A percentile compares a stretch with the other conserved stretches of the same genome.
phyloP scores from a whole-genome alignment of 2,329 filamentous ascomycete species.

The Thelonectria blattea region DNA sequence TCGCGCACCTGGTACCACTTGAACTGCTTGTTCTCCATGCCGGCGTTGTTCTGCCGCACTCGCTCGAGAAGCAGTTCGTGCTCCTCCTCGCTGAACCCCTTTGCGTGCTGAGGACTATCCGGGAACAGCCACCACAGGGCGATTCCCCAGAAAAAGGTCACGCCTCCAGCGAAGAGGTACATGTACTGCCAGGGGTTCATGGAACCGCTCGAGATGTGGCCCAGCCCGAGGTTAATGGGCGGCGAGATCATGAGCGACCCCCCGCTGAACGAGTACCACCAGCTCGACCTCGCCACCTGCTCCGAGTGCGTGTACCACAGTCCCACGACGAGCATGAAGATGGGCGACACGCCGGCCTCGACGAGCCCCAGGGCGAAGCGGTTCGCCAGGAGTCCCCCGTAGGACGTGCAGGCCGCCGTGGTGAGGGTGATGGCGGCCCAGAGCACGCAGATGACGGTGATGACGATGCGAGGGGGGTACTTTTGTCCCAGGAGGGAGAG shows the following conservation, averaged over 20 bases:
- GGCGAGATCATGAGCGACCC: conserved; percentile 44
- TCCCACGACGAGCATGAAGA: conserved; percentile 46
- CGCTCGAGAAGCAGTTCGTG: conserved; percentile 63
- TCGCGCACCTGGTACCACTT: conserved; percentile 56
- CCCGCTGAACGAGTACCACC: conserved; percentile 48
- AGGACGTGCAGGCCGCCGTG: conserved; percentile 42
- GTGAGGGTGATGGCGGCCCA: conserved; percentile 43
- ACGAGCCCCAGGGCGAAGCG: conserved; percentile 47
- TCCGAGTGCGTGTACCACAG: conserved; percentile 49
- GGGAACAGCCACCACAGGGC: conserved; percentile 53
- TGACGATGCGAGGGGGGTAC: conserved; percentile 39
- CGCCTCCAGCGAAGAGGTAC: conserved; percentile 56
- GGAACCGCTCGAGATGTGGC: conserved; percentile 50
- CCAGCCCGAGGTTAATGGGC: conserved; percentile 54
- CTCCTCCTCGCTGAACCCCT: conserved; percentile 32
- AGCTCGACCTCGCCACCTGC: conserved; percentile 45
- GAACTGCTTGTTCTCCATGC: conserved; percentile 54
- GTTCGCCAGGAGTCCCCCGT: conserved; percentile 41
- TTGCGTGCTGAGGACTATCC: conserved; percentile 49
- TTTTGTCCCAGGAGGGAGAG: conserved; percentile 40
- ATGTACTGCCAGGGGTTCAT: conserved; percentile 56
- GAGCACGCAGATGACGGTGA: conserved; percentile 38
- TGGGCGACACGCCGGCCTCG: conserved; percentile 43
- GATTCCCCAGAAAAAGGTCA: conserved; percentile 55
- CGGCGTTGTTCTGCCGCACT: conserved; percentile 56